A percentile compares a stretch with the other conserved stretches of the same genome.
phyloP scores from a whole-genome alignment of 2,329 filamentous ascomycete genomes.

The Colletotrichum acutatum region DNA sequence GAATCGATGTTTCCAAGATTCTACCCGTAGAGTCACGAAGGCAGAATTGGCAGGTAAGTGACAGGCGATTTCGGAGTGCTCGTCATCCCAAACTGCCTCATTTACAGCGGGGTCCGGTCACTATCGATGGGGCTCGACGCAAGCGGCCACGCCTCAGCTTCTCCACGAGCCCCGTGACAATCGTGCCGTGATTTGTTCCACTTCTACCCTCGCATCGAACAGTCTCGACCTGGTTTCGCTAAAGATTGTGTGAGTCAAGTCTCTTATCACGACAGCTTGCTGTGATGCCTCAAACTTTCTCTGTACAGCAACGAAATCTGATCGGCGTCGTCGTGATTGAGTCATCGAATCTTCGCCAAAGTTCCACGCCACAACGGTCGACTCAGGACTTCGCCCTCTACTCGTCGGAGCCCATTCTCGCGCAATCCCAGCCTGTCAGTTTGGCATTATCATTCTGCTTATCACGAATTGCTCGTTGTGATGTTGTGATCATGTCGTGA shows the following conservation, averaged over 20 bases:
- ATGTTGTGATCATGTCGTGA: neutral
- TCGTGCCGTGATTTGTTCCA: neutral
- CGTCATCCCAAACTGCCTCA: conserved; percentile 18
- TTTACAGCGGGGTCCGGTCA: neutral
- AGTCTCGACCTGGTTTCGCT: conserved; percentile 13
- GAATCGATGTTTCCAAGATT: conserved; percentile 6
- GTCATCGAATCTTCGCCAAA: conserved; percentile 18
- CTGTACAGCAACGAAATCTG: neutral
- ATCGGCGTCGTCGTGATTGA: neutral
- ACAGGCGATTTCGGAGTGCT: neutral
- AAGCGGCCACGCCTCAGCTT: conserved; percentile 13
- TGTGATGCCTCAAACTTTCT: neutral
- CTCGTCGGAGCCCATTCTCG: neutral
- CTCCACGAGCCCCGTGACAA: conserved; percentile 23
- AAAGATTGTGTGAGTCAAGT: conserved; percentile 10
- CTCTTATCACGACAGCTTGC: neutral
- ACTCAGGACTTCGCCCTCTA: neutral
- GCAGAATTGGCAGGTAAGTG: neutral
- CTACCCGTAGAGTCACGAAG: neutral
- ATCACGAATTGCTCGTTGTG: neutral
- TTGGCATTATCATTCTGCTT: neutral
- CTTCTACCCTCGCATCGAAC: neutral
- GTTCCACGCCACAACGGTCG: neutral
- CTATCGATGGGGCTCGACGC: conserved; percentile 5
- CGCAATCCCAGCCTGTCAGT: neutral